Conservation (phyloP, 75 land plant species). For the Selaginella moellendorffii region DNA sequence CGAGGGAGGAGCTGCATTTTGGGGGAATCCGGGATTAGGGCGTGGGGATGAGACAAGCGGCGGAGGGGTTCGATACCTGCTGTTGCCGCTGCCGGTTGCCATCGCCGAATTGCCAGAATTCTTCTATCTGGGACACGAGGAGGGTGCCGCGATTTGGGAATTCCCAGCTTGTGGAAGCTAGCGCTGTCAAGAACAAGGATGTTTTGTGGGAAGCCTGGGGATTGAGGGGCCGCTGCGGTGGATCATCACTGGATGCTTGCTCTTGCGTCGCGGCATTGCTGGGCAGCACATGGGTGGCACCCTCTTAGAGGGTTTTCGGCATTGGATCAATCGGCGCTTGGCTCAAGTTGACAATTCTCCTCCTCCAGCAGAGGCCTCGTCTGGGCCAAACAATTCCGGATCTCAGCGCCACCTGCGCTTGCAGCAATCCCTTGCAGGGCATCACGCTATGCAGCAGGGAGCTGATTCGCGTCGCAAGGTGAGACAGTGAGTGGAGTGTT, state of each 20-base stretch:
- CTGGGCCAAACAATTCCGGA: no score
- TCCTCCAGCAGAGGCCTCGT: no score
- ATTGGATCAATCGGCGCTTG: neutral
- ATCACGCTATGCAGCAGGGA: neutral
- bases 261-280: neutral
- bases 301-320: constrained; percentile 1
- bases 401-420: no score
- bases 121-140: no score
- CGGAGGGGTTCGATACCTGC: neutral
- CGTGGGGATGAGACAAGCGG: constrained; percentile 1
- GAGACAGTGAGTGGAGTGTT: no score
- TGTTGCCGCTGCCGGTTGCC: neutral
- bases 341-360: no score
- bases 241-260: neutral
- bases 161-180: neutral
- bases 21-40: constrained; percentile 2
- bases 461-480: neutral
- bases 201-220: neutral
- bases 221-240: neutral
- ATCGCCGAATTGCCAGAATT: neutral
- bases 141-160: neutral
- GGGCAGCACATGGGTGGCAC: neutral
- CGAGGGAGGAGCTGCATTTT: no score
- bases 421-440: neutral
- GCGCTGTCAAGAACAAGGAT: neutral